Base-by-base conservation (phyloP, 2,329 filamentous ascomycete species). In the Exophiala spinifera region DNA sequence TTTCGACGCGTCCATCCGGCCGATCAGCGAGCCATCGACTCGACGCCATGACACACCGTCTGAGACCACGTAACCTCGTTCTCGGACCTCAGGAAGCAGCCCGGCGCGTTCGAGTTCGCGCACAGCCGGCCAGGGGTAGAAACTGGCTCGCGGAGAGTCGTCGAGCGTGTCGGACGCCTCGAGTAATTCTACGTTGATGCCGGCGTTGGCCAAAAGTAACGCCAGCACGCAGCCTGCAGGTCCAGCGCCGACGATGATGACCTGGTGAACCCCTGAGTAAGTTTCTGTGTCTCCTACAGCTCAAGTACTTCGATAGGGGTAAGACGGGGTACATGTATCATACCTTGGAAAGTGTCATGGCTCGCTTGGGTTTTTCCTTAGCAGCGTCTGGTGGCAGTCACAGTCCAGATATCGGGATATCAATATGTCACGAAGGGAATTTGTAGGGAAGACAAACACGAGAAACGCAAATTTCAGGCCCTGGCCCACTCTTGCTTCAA, bases 91-190 rank as follows among this genome's bases (percentile, higher is more conserved):
- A n/a, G 76, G 74, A n/a, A 85, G 68, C 10, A 86, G 75, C 1
- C 82, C 83, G 0, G 82, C 82, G n/a, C 79, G 75, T 39, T 72
- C 64, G 39, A 86, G 75, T 55, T 83, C 81, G 28, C 77, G 78
- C 36, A 82, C 76, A 1, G 81, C 82, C 1, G 81, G 75, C 0
- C 79, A 74, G 3, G 79, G 79, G 64, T 85, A 85, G 67, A 84
- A 80, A 3, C 82, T 79, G 15, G 83, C 83, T 23, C 83, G 80
- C 0, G 83, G 83, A 53, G 81, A 80, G 51, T 78, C 72, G 68
- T 84, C 80, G 37, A 85, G 73, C 51, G 76, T 70, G 23, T 74
- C 66, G 1, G 76, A 74, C 2, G 77, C 76, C 61, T 86, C 83
- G 47, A 86, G 71, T 4, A 69, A 19, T 13, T 65, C 59, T 19